A percentile compares a stretch with the other conserved stretches of the same genome.
phyloP scores from a whole-genome alignment of 2,329 filamentous ascomycete genomes.

The Myriosclerotinia duriaeana region DNA sequence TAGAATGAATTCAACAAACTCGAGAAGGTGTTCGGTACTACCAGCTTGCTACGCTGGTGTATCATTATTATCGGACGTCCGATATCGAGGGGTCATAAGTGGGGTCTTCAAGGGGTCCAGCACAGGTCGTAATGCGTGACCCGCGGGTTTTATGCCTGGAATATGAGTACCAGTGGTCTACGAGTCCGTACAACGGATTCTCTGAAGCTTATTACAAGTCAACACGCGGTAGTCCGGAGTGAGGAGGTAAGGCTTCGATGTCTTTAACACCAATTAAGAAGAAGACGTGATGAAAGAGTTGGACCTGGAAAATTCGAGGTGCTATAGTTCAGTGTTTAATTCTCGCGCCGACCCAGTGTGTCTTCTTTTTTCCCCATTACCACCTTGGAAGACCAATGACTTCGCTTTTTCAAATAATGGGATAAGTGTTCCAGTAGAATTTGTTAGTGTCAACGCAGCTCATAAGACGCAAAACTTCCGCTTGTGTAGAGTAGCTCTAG shows the following conservation, averaged over 20 bases:
- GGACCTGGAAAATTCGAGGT: not conserved
- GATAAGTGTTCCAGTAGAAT: too few relatives aligned
- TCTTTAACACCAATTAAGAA: not conserved
- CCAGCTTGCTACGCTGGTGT: too few relatives aligned
- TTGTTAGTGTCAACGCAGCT: too few relatives aligned
- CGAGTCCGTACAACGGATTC: too few relatives aligned
- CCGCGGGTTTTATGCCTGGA: not conserved
- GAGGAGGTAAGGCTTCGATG: not conserved
- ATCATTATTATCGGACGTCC: conserved; percentile 9
- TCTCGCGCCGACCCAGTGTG: not conserved
- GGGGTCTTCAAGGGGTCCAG: not conserved
- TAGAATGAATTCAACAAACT: too few relatives aligned
- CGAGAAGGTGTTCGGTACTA: too few relatives aligned
- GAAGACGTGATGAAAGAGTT: not conserved
- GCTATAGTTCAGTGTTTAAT: not conserved
- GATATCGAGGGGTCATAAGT: not conserved
- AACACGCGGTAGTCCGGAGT: not conserved
- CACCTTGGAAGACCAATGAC: too few relatives aligned
- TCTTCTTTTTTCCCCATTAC: not conserved
- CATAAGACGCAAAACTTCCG: not conserved
- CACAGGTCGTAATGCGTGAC: not conserved
- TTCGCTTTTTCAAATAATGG: too few relatives aligned
- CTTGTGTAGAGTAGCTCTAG: not conserved
- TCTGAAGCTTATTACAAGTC: too few relatives aligned
- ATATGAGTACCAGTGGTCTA: not conserved